phyloP scores from a whole-genome alignment of 2,329 filamentous ascomycete genomes.

The Penicillium paneum region DNA sequence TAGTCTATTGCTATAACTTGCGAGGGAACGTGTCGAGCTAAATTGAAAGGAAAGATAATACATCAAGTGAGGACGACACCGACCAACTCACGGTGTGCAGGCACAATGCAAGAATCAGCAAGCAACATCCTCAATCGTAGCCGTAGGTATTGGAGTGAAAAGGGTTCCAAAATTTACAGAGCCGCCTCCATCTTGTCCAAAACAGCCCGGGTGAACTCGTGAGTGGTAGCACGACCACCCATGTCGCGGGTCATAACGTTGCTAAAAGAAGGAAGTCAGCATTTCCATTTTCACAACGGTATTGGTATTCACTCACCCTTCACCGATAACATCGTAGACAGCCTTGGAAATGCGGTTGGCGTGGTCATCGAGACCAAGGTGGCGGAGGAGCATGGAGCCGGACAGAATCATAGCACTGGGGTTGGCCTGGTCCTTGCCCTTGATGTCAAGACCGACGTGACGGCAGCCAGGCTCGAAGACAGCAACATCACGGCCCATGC shows the following conservation, averaged over 20 bases:
- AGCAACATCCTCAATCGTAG: constrained; percentile 27
- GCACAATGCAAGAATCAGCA: constrained; percentile 11
- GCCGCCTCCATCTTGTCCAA: constrained; percentile 87
- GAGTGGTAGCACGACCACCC: constrained; percentile 84
- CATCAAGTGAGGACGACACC: constrained; percentile 23
- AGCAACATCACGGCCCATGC: constrained; percentile 98
- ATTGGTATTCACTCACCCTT: constrained; percentile 65
- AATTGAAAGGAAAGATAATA: constrained; percentile 31
- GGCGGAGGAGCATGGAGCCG: constrained; percentile 93
- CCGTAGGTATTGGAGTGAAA: constrained; percentile 16
- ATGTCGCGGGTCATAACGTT: constrained; percentile 90
- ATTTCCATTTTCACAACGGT: background rate
- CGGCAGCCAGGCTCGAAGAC: constrained; percentile 99
- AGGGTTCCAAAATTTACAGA: constrained; percentile 48
- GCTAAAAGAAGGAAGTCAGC: constrained; percentile 47
- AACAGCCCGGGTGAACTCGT: constrained; percentile 93
- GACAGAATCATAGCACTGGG: constrained; percentile 93
- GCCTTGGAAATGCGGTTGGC: constrained; percentile 93
- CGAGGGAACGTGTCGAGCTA: constrained; percentile 25
- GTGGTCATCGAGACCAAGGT: constrained; percentile 95
- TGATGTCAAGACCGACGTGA: constrained; percentile 98
- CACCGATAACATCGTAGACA: constrained; percentile 75
- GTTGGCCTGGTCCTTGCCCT: constrained; percentile 99
- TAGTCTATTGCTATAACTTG: constrained; percentile 28
- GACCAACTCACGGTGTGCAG: constrained; percentile 10